A percentile compares a stretch with the other conserved stretches of the same genome.
Conservation (phyloP, 495 filamentous ascomycete species). For the Penicillium simplicissimum region DNA sequence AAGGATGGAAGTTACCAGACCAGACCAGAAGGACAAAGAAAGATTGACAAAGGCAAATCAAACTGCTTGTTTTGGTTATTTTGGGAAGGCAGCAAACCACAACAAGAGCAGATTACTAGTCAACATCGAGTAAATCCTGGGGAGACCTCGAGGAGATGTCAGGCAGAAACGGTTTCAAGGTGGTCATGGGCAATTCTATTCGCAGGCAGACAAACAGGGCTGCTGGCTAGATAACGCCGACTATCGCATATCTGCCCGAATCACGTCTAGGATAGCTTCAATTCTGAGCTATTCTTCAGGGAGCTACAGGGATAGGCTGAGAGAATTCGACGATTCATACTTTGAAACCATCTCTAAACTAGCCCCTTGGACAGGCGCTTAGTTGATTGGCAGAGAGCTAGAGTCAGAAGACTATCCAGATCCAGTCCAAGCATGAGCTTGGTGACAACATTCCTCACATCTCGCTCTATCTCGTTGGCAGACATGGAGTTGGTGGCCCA, state of each 20-base stretch:
- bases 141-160: neutral
- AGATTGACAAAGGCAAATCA: neutral
- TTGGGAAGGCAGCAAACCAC: neutral
- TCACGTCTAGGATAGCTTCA: neutral
- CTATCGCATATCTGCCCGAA: neutral
- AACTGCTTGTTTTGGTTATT: neutral
- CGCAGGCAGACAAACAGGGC: neutral
- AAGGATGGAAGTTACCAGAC: neutral
- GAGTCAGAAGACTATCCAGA: neutral
- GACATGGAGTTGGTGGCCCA: neutral
- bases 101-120: neutral
- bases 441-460: neutral
- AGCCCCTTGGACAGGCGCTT: neutral
- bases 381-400: neutral
- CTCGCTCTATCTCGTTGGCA: neutral
- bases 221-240: neutral
- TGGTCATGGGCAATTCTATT: neutral
- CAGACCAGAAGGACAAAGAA: neutral
- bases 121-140: neutral
- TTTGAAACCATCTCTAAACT: neutral
- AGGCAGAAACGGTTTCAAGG: neutral
- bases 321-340: neutral
- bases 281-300: neutral
- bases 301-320: neutral
- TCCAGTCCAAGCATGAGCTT: neutral